Conservation (phyloP, 805 yeast species). For the Yarrowia sp. region DNA sequence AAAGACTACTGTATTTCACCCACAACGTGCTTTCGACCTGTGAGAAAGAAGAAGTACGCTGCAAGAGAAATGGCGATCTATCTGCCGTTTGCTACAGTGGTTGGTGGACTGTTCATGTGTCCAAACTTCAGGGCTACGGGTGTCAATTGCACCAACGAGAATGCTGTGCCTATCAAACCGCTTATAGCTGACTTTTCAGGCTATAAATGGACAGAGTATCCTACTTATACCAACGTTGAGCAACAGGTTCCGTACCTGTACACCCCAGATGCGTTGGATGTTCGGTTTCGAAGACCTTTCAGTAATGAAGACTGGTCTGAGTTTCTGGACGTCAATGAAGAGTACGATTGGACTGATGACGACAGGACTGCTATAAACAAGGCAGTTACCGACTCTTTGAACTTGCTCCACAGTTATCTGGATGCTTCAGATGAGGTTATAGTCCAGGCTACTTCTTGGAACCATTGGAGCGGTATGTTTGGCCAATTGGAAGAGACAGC, state of each 20-base stretch:
- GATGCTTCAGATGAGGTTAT: slow-evolving; percentile 25
- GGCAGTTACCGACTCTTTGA: slow-evolving; percentile 20
- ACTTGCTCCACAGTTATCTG: slow-evolving; percentile 8
- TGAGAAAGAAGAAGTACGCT: slow-evolving; percentile 64
- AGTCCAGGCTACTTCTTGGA: slow-evolving; percentile 16
- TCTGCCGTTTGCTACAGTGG: slow-evolving; percentile 61
- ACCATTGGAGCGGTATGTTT: slow-evolving; percentile 16
- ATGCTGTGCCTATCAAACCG: slow-evolving; percentile 59
- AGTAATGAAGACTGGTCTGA: slow-evolving; percentile 56
- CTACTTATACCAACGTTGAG: slow-evolving; percentile 34
- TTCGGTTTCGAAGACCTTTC: slow-evolving; percentile 43
- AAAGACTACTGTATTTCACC: slow-evolving; percentile 25
- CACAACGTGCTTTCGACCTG: slow-evolving; percentile 60
- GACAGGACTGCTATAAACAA: slow-evolving; percentile 48
- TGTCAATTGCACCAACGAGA: slow-evolving; percentile 43
- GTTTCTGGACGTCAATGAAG: slow-evolving; percentile 59
- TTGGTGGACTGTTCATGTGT: slow-evolving; percentile 69
- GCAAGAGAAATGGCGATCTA: slow-evolving; percentile 55
- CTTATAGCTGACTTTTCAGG: slow-evolving; percentile 64
- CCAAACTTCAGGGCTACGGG: slow-evolving; percentile 46
- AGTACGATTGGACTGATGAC: slow-evolving; percentile 53
- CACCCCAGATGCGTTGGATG: slow-evolving; percentile 55
- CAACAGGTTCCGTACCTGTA: slow-evolving; percentile 64
- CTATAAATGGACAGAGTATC: slow-evolving; percentile 54
- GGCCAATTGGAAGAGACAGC: slow-evolving; percentile 3